phyloP scores from a whole-genome alignment of 352 stramenopile genomes.

The Pythium inflatum region DNA sequence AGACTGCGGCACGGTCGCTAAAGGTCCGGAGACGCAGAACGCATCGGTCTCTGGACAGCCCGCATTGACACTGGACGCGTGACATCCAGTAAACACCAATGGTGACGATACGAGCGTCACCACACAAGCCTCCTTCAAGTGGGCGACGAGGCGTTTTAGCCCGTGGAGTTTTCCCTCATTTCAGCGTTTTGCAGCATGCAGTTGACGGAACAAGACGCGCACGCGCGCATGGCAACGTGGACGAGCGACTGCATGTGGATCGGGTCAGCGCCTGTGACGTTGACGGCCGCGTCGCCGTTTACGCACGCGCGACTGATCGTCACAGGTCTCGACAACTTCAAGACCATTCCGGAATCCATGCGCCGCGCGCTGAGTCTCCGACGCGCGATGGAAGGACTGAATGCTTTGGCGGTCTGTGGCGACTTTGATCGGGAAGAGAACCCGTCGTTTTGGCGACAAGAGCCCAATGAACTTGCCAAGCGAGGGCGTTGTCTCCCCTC shows the following conservation, averaged over 20 bases:
- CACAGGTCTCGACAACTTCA: background rate
- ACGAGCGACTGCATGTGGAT: background rate
- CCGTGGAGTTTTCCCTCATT: too few relatives aligned
- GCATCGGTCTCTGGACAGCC: too few relatives aligned
- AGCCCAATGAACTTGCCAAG: background rate
- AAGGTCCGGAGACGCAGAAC: too few relatives aligned
- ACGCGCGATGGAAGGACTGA: background rate
- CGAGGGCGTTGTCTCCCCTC: background rate
- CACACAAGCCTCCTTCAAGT: too few relatives aligned
- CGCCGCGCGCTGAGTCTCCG: background rate
- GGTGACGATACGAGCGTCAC: too few relatives aligned
- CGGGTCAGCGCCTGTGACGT: background rate
- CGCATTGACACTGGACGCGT: too few relatives aligned
- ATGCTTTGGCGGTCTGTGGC: background rate
- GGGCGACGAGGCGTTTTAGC: too few relatives aligned
- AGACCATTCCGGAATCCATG: background rate
- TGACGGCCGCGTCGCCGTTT: background rate
- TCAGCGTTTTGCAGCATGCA: too few relatives aligned
- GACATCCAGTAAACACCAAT: too few relatives aligned
- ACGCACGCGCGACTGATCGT: background rate
- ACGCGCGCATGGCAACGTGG: background rate
- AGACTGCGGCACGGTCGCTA: too few relatives aligned
- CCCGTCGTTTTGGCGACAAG: background rate
- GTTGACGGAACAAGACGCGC: background rate
- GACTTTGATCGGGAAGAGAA: constrained; percentile 11